Evolutionary conservation across 108 stramenopile genomes (phyloP).

Genomic region (Chaetoceros tenuissimus): DNA sequence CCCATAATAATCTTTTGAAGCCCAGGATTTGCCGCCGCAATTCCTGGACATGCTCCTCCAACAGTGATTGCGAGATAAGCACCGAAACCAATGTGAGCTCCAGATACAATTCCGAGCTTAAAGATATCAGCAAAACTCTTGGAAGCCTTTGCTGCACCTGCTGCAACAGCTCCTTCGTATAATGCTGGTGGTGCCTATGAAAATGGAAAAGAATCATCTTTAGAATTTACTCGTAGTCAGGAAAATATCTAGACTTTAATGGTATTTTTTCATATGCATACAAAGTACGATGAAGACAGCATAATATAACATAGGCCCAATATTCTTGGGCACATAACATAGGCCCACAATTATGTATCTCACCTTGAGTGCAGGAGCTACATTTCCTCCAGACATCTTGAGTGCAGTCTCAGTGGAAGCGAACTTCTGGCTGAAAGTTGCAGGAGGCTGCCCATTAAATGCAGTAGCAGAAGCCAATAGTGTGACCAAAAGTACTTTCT

Average conservation of each 20-base stretch:
- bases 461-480: too few relatives aligned
- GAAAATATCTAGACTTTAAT: neutral
- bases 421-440: too few relatives aligned
- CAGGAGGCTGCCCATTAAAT: too few relatives aligned
- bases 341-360: too few relatives aligned
- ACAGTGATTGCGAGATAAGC: slow-evolving; percentile 77
- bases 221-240: neutral
- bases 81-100: slow-evolving; percentile 83
- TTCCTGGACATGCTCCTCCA: slow-evolving; percentile 75
- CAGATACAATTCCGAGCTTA: slow-evolving; percentile 75
- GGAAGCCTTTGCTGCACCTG: slow-evolving; percentile 70
- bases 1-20: slow-evolving; percentile 83
- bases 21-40: slow-evolving; percentile 81
- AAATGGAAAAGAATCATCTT: too few relatives aligned
- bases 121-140: slow-evolving; percentile 63
- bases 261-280: neutral
- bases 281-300: neutral
- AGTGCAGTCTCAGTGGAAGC: too few relatives aligned
- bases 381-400: neutral
- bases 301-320: too few relatives aligned
- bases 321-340: too few relatives aligned
- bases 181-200: slow-evolving; percentile 56
- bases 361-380: neutral
- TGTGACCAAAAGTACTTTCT: too few relatives aligned
- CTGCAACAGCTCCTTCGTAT: slow-evolving; percentile 71